A percentile compares a stretch with the other conserved stretches of the same genome.
Evolutionary conservation across 1,284 basidiomycete genomes (phyloP).

Genomic region (Sanguinoderma infundibulare): DNA sequence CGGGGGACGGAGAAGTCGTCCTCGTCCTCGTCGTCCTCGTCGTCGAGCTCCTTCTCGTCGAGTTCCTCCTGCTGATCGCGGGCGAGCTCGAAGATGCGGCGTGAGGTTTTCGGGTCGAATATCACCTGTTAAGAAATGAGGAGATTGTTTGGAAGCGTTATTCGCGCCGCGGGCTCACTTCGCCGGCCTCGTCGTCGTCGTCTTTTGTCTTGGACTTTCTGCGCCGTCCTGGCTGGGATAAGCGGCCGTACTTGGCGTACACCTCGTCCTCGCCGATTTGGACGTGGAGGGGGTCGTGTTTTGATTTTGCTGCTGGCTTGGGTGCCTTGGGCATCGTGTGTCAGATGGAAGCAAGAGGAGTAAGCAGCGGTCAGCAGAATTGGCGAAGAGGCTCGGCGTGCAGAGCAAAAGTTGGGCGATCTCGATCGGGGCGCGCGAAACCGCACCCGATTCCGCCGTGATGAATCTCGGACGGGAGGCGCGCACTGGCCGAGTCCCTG

Average conservation of each 20-base stretch:
- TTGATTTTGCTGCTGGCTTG: conserved; percentile 55
- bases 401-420: conserved; percentile 16
- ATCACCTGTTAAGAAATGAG: conserved; percentile 53
- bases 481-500: too few species aligned
- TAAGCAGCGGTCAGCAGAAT: conserved; percentile 11
- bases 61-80: conserved; percentile 94
- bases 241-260: conserved; percentile 75
- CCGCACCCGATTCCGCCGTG: not conserved
- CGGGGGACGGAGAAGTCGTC: conserved; percentile 38
- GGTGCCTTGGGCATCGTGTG: conserved; percentile 63
- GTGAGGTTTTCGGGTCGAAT: conserved; percentile 86
- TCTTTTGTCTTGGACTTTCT: conserved; percentile 57
- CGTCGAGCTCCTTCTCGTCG: conserved; percentile 53
- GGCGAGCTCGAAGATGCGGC: conserved; percentile 92
- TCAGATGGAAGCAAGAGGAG: conserved; percentile 1
- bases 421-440: conserved; percentile 20
- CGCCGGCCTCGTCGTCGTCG: conserved; percentile 55
- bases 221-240: conserved; percentile 77
- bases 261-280: conserved; percentile 81
- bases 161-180: conserved; percentile 44
- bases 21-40: conserved; percentile 48
- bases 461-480: too few species aligned
- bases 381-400: not conserved
- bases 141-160: not conserved
- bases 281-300: conserved; percentile 87